Percentiles rank a stretch among this genome's conserved stretches.
Conservation (phyloP, 2,329 filamentous ascomycete genomes). For the Xylaria sp. region DNA sequence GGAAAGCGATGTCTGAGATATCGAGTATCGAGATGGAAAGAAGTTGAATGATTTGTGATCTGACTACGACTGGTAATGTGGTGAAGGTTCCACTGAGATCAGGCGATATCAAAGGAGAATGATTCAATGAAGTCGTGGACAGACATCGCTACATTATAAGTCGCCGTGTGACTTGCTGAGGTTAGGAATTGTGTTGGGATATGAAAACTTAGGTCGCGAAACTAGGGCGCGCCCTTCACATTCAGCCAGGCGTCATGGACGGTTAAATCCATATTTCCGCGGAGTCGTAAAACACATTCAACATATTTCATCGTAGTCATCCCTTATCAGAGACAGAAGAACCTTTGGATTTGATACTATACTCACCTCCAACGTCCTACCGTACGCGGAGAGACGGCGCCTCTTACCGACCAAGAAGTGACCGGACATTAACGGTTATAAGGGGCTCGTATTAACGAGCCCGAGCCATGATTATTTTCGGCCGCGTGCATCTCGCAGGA, state of each 20-base stretch:
- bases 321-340: not conserved
- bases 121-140: not conserved
- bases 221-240: slow-evolving; percentile 4
- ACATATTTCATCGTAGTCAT: not conserved
- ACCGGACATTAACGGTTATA: not conserved
- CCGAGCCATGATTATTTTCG: not conserved
- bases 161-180: not conserved
- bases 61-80: too few relatives aligned
- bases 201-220: not conserved
- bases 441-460: not conserved
- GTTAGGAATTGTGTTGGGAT: not conserved
- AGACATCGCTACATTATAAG: not conserved
- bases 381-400: not conserved
- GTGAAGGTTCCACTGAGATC: not conserved
- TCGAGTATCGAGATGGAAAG: not conserved
- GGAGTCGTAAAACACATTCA: not conserved
- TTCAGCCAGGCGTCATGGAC: not conserved
- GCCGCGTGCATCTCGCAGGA: not conserved
- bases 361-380: not conserved
- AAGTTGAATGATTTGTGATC: not conserved
- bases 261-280: not conserved
- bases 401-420: not conserved
- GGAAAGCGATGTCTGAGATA: not conserved
- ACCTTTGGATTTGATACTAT: not conserved
- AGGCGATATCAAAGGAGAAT: not conserved